Base-by-base conservation (phyloP, 2,329 filamentous ascomycete species). In the Xylaria sp. region DNA sequence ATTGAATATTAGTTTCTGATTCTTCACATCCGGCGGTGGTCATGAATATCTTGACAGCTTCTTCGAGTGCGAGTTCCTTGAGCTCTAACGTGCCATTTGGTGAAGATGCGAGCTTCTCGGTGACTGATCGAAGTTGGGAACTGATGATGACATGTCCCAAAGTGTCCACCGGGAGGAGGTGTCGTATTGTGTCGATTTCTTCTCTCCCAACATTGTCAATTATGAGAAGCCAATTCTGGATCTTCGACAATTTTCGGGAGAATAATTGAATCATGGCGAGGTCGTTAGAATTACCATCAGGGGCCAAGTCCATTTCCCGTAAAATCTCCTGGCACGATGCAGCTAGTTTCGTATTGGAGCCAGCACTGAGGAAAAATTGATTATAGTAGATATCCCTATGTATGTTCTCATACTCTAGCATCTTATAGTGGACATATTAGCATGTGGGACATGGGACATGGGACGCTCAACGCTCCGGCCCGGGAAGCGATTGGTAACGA, bases 131-230 rank as follows among this genome's bases (percentile, higher is more conserved):
- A 6, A 15, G 37, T 12, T 53, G 50, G 25, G 50, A 53, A 15
- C 50, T 53, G 12, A 53, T n/a, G 40, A 53, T 43, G 14, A 53
- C 25, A 43, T 53, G 50, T 19, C 50, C 50, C 12, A 21, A 42
- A 25, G 7, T 31, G 15, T 53, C 35, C 8, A 42, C 14, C 1
- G 35, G 50, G 35, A 53, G 35, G n/a, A 53, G 25, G 3, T 21
- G 50, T 7, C 37, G 50, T 40, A 53, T 53, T 11, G 35, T 42
- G 38, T 53, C 50, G 7, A 53, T 35, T 53, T 53, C 50, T 8
- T 53, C 50, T 42, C 17, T 12, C 3, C 50, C 50, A n/a, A 53
- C 50, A 28, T 53, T 42, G n/a, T 53, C 50, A 42, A 53, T 42
- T 9, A 53, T 8, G 15, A 53, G 35, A 35, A 53, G 50, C 35